Evolutionary conservation across 2,329 filamentous ascomycete species (phyloP), one percentile per base, ranked within the genome.

Genomic region (Aspergillus costaricaensis): DNA sequence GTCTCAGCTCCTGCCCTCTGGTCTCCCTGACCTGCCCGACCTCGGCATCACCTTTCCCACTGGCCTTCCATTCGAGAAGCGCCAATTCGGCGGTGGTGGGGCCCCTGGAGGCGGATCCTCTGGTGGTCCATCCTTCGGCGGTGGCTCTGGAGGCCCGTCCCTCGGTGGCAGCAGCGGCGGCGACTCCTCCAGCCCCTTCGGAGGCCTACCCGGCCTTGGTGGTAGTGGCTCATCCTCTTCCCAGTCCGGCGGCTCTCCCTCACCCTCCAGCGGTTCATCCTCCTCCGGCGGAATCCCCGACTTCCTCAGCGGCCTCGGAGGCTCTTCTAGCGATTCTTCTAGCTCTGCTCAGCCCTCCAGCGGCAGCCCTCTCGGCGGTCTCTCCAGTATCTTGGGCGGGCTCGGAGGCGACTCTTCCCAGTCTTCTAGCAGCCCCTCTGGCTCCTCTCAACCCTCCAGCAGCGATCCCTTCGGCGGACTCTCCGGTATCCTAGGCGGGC

Each of bases 1-100:
- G 39, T 47, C 53, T n/a, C 39, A 55, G 15, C 39, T 55, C 12
- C 53, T 55, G 6, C 53, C 53, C 2, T 55, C 53, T 21, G 41
- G 53, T 15, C 39, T 55, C 4, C 39, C 53, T 10, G 27, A 44
- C 23, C 15, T 55, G 53, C 47, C 53, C 25, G n/a, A 36, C 6
- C 53, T 55, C 14, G 51, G 51, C 15, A 53, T 53, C 51, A 41
- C 51, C 25, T 14, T 53, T 41, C 51, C 51, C 19, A 39, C 51
- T 1, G 32, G 30, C 4, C 32, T 53, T 19, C 32, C 51, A n/a
- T 25, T 10, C 21, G 39, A 36, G 36, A 53, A 53, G 51, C 51
- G 51, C 5, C 51, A 53, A 25, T 23, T 44, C 14, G 19, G 41
- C 41, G 41, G 41, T 15, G 41, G 17, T 8, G 25, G 7, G 25